phyloP scores from a whole-genome alignment of 768 basidiomycete species.

The Peribolospora baueri region DNA sequence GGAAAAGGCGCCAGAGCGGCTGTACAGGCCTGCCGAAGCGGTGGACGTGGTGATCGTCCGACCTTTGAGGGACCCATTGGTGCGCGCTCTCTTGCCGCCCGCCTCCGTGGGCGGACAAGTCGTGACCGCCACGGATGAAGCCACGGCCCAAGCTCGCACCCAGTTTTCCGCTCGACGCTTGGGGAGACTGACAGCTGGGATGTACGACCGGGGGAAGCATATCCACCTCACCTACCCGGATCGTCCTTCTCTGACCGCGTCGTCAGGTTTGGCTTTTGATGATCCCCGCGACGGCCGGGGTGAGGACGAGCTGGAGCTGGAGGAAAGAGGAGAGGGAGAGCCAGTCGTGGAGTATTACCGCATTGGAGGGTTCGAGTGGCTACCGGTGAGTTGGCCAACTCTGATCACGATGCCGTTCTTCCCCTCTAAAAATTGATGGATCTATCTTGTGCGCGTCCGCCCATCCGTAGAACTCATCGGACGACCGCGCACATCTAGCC shows the following conservation, averaged over 20 bases:
- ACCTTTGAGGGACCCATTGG: constrained; percentile 24
- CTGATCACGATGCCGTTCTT: neutral
- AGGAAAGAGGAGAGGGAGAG: constrained; percentile 26
- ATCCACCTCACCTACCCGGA: constrained; percentile 32
- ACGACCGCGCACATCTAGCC: too few species aligned
- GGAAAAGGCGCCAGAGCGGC: too few species aligned
- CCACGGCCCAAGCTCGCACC: constrained; percentile 26
- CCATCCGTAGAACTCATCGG: too few species aligned
- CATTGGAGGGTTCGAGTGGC: constrained; percentile 65
- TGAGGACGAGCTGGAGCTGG: constrained; percentile 22
- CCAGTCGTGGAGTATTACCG: constrained; percentile 51
- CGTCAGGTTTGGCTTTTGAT: too few species aligned
- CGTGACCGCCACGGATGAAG: neutral
- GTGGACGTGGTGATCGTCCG: constrained; percentile 23
- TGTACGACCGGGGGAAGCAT: constrained; percentile 57
- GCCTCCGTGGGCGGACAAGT: constrained; percentile 25
- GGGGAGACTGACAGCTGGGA: constrained; percentile 33
- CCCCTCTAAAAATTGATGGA: too few species aligned
- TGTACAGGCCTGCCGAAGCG: too few species aligned
- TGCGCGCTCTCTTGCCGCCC: constrained; percentile 15
- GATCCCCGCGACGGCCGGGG: neutral
- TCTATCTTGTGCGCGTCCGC: too few species aligned
- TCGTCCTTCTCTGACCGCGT: too few species aligned
- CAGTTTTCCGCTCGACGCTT: constrained; percentile 31
- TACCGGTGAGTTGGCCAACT: constrained; percentile 32